A percentile compares a stretch with the other conserved stretches of the same genome.
Evolutionary conservation across 208 protist species (phyloP).

Genomic region (Giardia muris): DNA sequence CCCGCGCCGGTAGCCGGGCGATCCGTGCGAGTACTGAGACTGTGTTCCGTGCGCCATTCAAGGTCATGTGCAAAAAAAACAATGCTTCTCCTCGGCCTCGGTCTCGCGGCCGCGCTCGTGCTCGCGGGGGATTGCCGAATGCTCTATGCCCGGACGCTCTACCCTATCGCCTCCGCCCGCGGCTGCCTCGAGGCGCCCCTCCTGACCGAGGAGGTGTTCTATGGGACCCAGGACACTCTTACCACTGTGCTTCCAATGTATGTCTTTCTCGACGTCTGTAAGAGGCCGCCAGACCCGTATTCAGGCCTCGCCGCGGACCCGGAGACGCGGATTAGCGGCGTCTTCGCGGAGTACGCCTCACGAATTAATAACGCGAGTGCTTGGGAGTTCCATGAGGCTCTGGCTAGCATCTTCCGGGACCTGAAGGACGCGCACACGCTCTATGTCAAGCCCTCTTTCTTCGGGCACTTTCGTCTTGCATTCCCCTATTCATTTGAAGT

Average conservation of each 20-base stretch:
- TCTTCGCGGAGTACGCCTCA: not conserved
- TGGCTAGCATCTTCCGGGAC: not conserved
- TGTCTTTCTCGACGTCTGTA: slow-evolving; percentile 12
- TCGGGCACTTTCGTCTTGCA: not conserved
- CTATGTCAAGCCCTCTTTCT: slow-evolving; percentile 1
- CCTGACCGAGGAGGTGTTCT: slow-evolving; percentile 1
- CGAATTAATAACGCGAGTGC: not conserved
- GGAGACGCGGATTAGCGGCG: not conserved
- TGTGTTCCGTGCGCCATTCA: too few species aligned
- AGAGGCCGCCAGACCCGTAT: slow-evolving; percentile 16
- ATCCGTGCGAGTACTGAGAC: too few species aligned
- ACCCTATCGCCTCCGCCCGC: not conserved
- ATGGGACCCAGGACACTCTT: not conserved
- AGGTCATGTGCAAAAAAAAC: too few species aligned
- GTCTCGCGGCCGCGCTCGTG: not conserved
- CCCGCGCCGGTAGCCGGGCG: too few species aligned
- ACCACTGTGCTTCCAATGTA: not conserved
- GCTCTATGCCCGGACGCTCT: not conserved
- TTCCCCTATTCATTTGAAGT: not conserved
- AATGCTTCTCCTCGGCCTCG: too few species aligned
- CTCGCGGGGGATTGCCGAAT: not conserved
- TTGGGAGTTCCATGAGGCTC: not conserved
- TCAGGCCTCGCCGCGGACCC: not conserved
- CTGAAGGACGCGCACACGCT: slow-evolving; percentile 25
- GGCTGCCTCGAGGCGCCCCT: not conserved